Base-by-base conservation (phyloP, 2,329 filamentous ascomycete species). In the Sporothrix luriei region DNA sequence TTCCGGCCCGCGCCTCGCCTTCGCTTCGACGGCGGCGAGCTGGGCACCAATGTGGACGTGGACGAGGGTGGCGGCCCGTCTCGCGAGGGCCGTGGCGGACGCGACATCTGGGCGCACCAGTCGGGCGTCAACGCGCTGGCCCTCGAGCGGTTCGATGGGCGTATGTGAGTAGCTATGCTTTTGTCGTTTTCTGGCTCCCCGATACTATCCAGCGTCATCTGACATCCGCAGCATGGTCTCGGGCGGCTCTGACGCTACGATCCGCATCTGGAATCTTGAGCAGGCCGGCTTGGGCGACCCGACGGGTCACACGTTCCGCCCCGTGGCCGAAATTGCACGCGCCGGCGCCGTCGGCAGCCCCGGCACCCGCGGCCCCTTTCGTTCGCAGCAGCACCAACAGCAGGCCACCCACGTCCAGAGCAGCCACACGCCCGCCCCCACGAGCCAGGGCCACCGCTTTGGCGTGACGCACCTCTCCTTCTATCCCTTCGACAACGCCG, bases 211-310 rank as follows among this genome's bases (percentile, higher is more conserved):
- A 10, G 5, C 48, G 48, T 6, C 3, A 10, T 40, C 65, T 72
- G 19, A 71, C 51, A 4, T 11, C 29, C 4, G 5, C 75, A 91
- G 91, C 73, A 84, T 97, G 72, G 80, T 97, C 1, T 97, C 94
- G 0, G 94, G 92, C 4, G 93, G 94, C 40, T 90, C 92, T 4
- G 93, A 97, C 76, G 92, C 91, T 11, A 91, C 91, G 0, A 88
- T 97, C 76, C 91, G 89, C 74, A 81, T 97, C 59, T 97, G 94
- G 94, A 90, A 97, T 79, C 85, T 97, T 7, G 91, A 97, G 75
- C 81, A 85, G 65, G 82, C 77, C 77, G 14, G 82, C 82, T 71
- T n/a, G 13, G 19, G 48, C 10, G 78, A 81, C 6, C 81, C 79
- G 72, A 78, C 72, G 71, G 78, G 78, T 48, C 84, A 83, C 75